Percentiles rank a stretch among this genome's conserved stretches.
Conservation (phyloP, 2,329 filamentous ascomycete genomes). For the Talaromyces sp. region DNA sequence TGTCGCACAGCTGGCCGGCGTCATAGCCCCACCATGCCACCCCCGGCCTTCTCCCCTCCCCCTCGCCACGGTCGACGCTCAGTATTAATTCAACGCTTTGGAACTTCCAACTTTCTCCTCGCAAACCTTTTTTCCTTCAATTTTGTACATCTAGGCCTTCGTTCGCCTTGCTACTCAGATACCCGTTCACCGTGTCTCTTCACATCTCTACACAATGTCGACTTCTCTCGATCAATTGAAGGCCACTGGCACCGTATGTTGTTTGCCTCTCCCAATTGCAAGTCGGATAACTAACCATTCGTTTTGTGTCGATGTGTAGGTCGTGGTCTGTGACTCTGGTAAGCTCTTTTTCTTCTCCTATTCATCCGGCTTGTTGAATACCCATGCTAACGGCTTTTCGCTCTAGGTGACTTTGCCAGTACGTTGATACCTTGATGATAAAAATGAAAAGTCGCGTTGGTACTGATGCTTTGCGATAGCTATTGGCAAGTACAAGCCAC, state of each 20-base stretch:
- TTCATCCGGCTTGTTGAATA: conserved; percentile 19
- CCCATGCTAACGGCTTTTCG: conserved; percentile 24
- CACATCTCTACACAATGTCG: conserved; percentile 56
- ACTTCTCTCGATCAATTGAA: conserved; percentile 95
- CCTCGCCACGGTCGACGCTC: background rate
- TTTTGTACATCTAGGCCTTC: background rate
- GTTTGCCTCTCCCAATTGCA: conserved; percentile 3
- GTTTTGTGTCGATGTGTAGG: conserved; percentile 46
- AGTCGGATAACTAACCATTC: conserved; percentile 11
- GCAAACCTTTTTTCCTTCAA: background rate
- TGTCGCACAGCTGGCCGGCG: background rate
- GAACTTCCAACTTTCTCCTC: background rate
- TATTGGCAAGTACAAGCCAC: conserved; percentile 99
- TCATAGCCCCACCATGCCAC: conserved; percentile 1
- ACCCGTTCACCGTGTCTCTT: conserved; percentile 6
- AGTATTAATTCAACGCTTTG: background rate
- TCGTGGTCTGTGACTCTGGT: conserved; percentile 94
- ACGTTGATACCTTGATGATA: conserved; percentile 37
- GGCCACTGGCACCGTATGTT: conserved; percentile 87
- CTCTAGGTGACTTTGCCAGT: conserved; percentile 64
- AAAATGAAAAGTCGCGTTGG: background rate
- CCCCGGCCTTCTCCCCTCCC: background rate
- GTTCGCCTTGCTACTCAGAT: background rate
- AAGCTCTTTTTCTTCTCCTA: conserved; percentile 35
- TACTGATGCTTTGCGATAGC: conserved; percentile 48